Percentiles rank a stretch among this genome's conserved stretches.
phyloP scores from a whole-genome alignment of 164 flowering plant species.

The Hamamelis virginiana region DNA sequence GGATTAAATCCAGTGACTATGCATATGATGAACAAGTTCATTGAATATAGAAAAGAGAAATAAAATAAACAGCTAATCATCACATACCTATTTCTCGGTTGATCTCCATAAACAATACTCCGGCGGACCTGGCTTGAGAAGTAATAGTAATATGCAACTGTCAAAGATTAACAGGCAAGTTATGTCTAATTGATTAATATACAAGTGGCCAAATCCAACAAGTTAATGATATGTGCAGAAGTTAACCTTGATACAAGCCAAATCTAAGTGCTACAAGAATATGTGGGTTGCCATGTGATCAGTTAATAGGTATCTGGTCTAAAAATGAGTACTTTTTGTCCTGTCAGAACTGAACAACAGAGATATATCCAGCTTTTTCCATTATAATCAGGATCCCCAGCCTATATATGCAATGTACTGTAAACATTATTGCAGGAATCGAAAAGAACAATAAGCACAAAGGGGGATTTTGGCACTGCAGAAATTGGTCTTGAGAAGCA shows the following conservation, averaged over 20 bases:
- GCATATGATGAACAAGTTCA: background rate
- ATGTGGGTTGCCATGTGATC: too few species aligned
- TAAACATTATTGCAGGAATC: too few species aligned
- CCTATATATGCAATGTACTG: too few species aligned
- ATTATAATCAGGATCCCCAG: too few species aligned
- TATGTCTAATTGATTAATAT: background rate
- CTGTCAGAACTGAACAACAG: too few species aligned
- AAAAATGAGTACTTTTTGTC: too few species aligned
- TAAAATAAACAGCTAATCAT: background rate
- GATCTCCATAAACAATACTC: conserved; percentile 83
- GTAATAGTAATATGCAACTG: conserved; percentile 88
- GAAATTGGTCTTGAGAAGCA: too few species aligned
- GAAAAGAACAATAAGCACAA: too few species aligned
- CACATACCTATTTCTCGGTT: conserved; percentile 78
- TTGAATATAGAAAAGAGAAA: background rate
- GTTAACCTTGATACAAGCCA: background rate
- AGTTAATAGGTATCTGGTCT: too few species aligned
- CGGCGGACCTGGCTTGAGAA: conserved; percentile 75
- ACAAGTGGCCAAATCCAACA: background rate
- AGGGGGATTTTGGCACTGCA: too few species aligned
- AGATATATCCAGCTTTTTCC: too few species aligned
- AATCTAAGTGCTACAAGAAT: background rate
- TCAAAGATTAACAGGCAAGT: conserved; percentile 14
- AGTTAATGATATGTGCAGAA: background rate
- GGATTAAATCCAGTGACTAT: background rate